These are phyloP conservation scores for Sanguinoderma infundibulare DNA, from an alignment of 1,284 basidiomycete genomes.

Conservation along the genomic window DNA sequence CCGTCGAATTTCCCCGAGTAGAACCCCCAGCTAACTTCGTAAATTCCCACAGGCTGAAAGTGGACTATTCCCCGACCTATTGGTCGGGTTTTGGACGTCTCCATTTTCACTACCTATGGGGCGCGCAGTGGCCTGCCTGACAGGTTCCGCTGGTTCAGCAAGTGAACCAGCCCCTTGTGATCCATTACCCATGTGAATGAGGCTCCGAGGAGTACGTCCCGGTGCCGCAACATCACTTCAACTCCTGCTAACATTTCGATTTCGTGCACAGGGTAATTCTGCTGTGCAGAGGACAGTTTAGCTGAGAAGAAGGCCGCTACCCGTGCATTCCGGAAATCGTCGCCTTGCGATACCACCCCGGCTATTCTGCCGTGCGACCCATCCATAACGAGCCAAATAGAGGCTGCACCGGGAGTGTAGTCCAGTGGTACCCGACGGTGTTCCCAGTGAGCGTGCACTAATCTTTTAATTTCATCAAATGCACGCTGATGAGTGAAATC, in stretches of 20 bases:
- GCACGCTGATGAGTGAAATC: slow-evolving; percentile 29
- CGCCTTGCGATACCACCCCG: slow-evolving; percentile 25
- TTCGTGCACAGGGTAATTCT: slow-evolving; percentile 31
- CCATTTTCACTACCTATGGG: too few relatives aligned
- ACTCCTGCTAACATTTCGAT: slow-evolving; percentile 32
- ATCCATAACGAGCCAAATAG: slow-evolving; percentile 26
- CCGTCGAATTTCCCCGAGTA: too few relatives aligned
- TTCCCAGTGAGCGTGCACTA: slow-evolving; percentile 21
- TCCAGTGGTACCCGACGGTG: slow-evolving; percentile 25
- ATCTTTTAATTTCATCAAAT: slow-evolving; percentile 31
- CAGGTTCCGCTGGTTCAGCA: slow-evolving; percentile 21
- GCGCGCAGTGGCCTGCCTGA: too few relatives aligned
- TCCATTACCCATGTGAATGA: slow-evolving; percentile 36
- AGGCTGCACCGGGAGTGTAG: slow-evolving; percentile 17
- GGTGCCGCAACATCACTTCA: slow-evolving; percentile 33
- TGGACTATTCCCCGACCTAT: too few relatives aligned
- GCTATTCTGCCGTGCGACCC: slow-evolving; percentile 12
- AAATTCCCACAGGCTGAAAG: too few relatives aligned
- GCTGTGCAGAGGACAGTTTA: slow-evolving; percentile 38
- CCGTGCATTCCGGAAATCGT: slow-evolving; percentile 1
- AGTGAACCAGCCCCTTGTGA: slow-evolving; percentile 34
- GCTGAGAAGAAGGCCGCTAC: slow-evolving; percentile 32
- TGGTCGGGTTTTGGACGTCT: too few relatives aligned
- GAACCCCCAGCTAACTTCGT: too few relatives aligned
- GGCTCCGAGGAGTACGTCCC: slow-evolving; percentile 27